Evolutionary conservation across 176 grass and related monocot genomes (phyloP).

Genomic region (Aegilops longissima): DNA sequence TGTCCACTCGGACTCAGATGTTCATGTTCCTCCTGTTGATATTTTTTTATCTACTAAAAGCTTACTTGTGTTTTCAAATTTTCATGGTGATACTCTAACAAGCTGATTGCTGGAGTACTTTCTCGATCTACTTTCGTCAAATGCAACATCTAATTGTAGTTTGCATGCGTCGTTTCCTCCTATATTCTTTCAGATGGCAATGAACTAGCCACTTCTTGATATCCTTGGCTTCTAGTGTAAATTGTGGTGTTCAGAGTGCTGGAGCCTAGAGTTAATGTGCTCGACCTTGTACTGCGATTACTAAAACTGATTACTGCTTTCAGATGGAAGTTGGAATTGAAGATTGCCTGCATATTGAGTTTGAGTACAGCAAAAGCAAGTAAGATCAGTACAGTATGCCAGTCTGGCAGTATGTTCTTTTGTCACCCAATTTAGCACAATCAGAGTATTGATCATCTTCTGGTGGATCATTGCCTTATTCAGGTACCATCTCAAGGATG

Average conservation of each 20-base stretch:
- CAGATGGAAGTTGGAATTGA: constrained; percentile 99
- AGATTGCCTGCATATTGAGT: constrained; percentile 98
- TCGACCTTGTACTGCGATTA: neutral
- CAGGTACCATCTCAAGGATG: constrained; percentile 97
- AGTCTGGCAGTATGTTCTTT: neutral
- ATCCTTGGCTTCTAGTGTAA: constrained; percentile 6
- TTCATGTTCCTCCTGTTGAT: constrained; percentile 5
- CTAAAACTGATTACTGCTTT: neutral
- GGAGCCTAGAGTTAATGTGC: neutral
- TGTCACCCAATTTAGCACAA: neutral
- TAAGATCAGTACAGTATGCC: constrained; percentile 22
- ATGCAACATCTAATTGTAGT: neutral
- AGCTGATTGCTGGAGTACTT: neutral
- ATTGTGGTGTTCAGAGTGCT: constrained; percentile 1
- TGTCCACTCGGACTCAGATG: neutral
- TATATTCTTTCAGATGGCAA: neutral
- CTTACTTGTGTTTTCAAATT: neutral
- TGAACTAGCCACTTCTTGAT: neutral
- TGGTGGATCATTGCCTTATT: constrained; percentile 20
- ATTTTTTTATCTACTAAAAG: neutral
- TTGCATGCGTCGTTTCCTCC: neutral
- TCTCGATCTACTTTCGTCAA: neutral
- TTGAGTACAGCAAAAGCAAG: constrained; percentile 99
- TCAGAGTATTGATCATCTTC: constrained; percentile 10
- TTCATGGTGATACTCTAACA: neutral